These are phyloP conservation scores for Biscogniauxia marginata DNA, from an alignment of 2,329 filamentous ascomycete genomes.

Conservation along the genomic window DNA sequence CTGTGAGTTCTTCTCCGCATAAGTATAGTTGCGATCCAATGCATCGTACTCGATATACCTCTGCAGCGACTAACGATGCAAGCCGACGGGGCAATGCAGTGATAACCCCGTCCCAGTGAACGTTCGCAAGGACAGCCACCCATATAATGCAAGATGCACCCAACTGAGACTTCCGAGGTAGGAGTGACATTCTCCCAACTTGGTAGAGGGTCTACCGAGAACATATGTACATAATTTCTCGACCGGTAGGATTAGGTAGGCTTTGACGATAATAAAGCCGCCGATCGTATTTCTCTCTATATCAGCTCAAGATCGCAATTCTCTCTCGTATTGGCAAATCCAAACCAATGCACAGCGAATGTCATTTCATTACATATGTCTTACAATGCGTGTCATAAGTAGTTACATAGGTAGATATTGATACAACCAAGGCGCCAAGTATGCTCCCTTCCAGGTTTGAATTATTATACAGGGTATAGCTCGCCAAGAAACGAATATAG, in stretches of 20 bases:
- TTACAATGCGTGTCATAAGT: too few species aligned
- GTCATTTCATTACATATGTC: too few species aligned
- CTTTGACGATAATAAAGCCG: background rate
- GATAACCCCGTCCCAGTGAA: too few species aligned
- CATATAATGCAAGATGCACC: background rate
- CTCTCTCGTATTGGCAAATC: too few species aligned
- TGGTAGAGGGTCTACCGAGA: background rate
- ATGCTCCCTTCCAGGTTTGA: background rate
- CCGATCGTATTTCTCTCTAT: background rate
- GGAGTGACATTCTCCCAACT: background rate
- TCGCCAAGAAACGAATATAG: background rate
- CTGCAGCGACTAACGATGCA: background rate
- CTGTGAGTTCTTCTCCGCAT: too few species aligned
- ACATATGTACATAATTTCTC: background rate
- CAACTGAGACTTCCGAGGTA: background rate
- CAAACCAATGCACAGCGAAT: too few species aligned
- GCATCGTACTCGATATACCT: background rate
- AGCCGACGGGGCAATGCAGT: background rate
- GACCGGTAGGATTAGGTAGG: background rate
- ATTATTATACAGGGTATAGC: background rate
- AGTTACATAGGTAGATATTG: too few species aligned
- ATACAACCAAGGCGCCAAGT: background rate
- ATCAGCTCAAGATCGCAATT: too few species aligned
- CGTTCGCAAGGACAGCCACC: too few species aligned
- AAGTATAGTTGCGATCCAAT: background rate